A percentile compares a stretch with the other conserved stretches of the same genome.
Evolutionary conservation across 331 rosid genomes (phyloP).

Genomic region (Saraca asoca): DNA sequence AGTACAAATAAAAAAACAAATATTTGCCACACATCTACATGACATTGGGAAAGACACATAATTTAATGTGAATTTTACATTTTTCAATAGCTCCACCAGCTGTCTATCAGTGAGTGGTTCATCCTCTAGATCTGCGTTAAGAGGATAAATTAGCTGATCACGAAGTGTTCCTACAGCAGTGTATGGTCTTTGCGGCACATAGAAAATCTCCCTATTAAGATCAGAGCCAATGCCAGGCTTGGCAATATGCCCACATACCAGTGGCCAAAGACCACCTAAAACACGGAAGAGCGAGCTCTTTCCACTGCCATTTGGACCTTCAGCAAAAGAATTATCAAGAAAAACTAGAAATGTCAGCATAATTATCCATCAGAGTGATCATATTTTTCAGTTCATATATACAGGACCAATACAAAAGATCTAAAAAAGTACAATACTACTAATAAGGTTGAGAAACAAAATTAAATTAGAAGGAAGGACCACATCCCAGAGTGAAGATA

Average conservation of each 20-base stretch:
- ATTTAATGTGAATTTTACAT: conserved; percentile 49
- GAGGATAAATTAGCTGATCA: conserved; percentile 96
- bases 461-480: background rate
- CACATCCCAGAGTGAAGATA: conserved; percentile 39
- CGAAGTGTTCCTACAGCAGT: conserved; percentile 99
- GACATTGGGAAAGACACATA: too few relatives aligned
- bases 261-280: conserved; percentile 98
- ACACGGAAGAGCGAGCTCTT: conserved; percentile 99
- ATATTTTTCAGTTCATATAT: too few relatives aligned
- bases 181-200: conserved; percentile 99
- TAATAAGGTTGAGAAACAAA: conserved; percentile 8
- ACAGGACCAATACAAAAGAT: too few relatives aligned
- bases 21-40: conserved; percentile 16
- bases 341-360: conserved; percentile 21
- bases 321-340: conserved; percentile 40
- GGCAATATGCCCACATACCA: conserved; percentile 87
- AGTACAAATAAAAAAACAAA: conserved; percentile 20
- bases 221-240: conserved; percentile 97
- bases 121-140: conserved; percentile 70
- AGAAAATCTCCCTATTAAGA: conserved; percentile 96
- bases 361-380: conserved; percentile 16
- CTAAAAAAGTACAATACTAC: background rate
- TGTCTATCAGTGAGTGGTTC: conserved; percentile 73
- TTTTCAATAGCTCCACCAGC: conserved; percentile 87
- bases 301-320: conserved; percentile 99